Conservation (phyloP, 768 basidiomycete genomes). For the Boletus rubroflammeus region DNA sequence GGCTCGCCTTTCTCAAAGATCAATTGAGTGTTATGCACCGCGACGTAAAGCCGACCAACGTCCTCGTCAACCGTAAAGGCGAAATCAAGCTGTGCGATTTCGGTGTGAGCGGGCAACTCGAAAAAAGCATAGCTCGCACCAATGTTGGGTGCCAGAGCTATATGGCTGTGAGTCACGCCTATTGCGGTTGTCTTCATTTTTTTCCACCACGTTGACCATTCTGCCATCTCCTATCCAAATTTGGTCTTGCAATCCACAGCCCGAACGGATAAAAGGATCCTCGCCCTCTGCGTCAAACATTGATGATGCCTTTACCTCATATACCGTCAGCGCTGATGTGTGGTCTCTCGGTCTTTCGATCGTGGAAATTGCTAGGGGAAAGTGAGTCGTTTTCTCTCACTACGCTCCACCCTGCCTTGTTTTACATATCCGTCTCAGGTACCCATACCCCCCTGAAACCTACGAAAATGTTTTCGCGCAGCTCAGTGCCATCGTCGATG, state of each 20-base stretch:
- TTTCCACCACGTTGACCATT: conserved; percentile 1
- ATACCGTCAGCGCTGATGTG: conserved; percentile 95
- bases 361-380: conserved; percentile 86
- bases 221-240: background rate
- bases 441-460: conserved; percentile 97
- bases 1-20: conserved; percentile 94
- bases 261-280: conserved; percentile 95
- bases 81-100: conserved; percentile 96
- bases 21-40: conserved; percentile 84
- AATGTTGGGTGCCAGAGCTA: conserved; percentile 99
- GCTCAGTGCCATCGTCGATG: conserved; percentile 93
- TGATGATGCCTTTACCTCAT: conserved; percentile 45
- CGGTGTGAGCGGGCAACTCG: conserved; percentile 97
- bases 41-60: conserved; percentile 92
- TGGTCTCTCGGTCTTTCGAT: conserved; percentile 96
- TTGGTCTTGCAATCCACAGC: conserved; percentile 42
- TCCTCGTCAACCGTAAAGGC: conserved; percentile 85
- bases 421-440: conserved; percentile 34
- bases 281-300: conserved; percentile 40
- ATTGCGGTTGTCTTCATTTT: background rate
- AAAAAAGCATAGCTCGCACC: conserved; percentile 94
- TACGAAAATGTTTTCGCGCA: conserved; percentile 98
- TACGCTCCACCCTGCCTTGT: background rate
- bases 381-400: conserved; percentile 24
- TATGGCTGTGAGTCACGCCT: conserved; percentile 75